Base-by-base conservation (phyloP, 179 eudicot species). In the Amaranthus tricolor region DNA sequence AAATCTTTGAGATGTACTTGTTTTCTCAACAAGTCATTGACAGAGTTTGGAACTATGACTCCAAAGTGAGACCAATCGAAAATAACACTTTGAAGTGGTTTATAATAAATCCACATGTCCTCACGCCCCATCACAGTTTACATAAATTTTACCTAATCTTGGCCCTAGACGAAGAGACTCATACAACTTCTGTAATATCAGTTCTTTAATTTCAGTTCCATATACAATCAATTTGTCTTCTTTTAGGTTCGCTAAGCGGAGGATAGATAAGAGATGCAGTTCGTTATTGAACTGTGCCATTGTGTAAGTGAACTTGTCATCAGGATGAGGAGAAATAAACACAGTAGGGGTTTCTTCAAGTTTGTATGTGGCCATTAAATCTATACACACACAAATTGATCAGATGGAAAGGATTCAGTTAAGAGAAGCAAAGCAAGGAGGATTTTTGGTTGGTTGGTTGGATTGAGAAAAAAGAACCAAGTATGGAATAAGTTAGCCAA, bases 11-110 rank as follows among this genome's bases (percentile, higher is more conserved):
- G 58, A 49, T 67, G 67, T 24, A 75, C 44, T n/a, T 72, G 71
- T 49, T 72, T 77, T 43, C 55, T 51, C 1, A 78, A 62, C 2
- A 59, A 40, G 56, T 78, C 73, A 60, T 65, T 59, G 52, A 43
- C 9, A 10, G 81, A 72, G 56, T 78, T 78, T 24, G 81, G 81
- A 3, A 73, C 69, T 6, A 53, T 13, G 9, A 73, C 77, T 17
- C 81, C 81, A 45, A 67, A 78, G 6, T 40, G 62, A 2, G 81
- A 78, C 81, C 81, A 78, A 52, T 78, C 81, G 16, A 66, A 78
- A 31, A 78, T 51, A 0, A 24, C 62, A 78, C 59, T 72, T 17
- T 73, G 44, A 50, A 78, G 44, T 0, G 77, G 55, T 19, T 31
- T 31, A 31, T 73, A 62, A 59, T 64, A 78, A 9, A 49, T 20